These are phyloP conservation scores for Hanseniaspora clermontiae DNA, from an alignment of 805 yeast genomes.

Conservation along the genomic window DNA sequence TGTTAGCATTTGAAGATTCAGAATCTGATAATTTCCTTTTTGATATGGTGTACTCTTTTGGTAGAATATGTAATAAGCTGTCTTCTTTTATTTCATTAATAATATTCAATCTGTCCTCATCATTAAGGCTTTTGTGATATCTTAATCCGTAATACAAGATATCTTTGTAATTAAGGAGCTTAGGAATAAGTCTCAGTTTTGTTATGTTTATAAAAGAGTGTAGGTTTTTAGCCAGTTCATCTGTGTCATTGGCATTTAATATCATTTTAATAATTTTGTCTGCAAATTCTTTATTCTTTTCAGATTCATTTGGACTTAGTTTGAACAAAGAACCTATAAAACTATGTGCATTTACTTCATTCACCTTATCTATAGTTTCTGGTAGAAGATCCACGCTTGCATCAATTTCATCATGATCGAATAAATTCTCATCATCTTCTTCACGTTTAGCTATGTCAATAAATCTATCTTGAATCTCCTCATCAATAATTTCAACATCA, in stretches of 20 bases:
- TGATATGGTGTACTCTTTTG: not conserved
- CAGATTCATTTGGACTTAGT: slow-evolving; percentile 16
- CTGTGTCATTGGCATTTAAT: slow-evolving; percentile 27
- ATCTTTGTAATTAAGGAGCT: slow-evolving; percentile 2
- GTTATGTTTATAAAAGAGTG: slow-evolving; percentile 8
- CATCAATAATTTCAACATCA: not conserved
- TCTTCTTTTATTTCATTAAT: slow-evolving; percentile 3
- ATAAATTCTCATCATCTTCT: slow-evolving; percentile 24
- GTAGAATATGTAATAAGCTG: not conserved
- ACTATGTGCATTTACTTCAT: slow-evolving; percentile 22
- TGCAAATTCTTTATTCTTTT: slow-evolving; percentile 24
- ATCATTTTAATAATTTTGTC: slow-evolving; percentile 27
- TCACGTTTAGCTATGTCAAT: slow-evolving; percentile 40
- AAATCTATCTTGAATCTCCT: slow-evolving; percentile 18
- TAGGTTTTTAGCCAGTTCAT: not conserved
- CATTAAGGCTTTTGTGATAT: slow-evolving; percentile 22
- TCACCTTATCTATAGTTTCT: not conserved
- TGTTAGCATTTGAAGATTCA: not conserved
- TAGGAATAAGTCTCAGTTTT: slow-evolving; percentile 1
- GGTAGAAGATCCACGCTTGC: not conserved
- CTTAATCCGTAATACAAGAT: slow-evolving; percentile 17
- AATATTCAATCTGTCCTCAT: slow-evolving; percentile 22
- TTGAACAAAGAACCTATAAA: slow-evolving; percentile 19
- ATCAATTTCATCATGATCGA: not conserved
- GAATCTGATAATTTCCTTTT: not conserved